phyloP scores from a whole-genome alignment of 2,329 filamentous ascomycete species.

The Sarocladium strictum region DNA sequence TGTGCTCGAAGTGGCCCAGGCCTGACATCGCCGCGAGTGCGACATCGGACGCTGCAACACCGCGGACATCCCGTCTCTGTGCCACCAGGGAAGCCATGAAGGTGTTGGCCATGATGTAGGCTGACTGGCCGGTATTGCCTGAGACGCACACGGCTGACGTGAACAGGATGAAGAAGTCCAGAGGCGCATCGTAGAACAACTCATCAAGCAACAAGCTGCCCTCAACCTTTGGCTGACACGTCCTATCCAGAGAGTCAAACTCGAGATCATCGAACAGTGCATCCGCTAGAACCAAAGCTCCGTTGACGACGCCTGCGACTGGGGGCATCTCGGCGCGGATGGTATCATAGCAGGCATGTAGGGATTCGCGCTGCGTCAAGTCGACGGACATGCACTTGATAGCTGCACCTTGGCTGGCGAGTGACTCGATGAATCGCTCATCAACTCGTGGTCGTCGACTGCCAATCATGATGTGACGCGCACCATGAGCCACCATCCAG shows the following conservation, averaged over 20 bases:
- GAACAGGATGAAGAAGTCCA: constrained; percentile 30
- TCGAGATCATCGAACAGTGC: background rate
- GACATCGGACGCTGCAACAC: background rate
- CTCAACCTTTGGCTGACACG: background rate
- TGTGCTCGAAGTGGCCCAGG: constrained; percentile 23
- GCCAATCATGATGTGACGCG: background rate
- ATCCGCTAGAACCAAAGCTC: background rate
- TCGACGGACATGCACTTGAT: background rate
- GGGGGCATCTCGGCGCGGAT: background rate
- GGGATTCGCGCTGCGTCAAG: background rate
- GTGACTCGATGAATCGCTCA: background rate
- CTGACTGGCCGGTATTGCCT: constrained; percentile 29
- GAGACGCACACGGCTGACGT: constrained; percentile 20
- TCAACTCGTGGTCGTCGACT: background rate
- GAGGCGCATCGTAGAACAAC: constrained; percentile 16
- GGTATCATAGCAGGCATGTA: background rate
- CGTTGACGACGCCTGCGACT: background rate
- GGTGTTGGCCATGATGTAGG: constrained; percentile 36
- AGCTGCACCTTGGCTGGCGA: background rate
- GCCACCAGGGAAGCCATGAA: constrained; percentile 31
- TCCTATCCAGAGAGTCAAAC: background rate
- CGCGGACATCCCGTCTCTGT: constrained; percentile 19
- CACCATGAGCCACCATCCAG: background rate
- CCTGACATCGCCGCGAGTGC: constrained; percentile 19
- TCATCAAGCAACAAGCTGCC: constrained; percentile 21